phyloP scores from a whole-genome alignment of 768 basidiomycete genomes.

The Hericium rajendrae region DNA sequence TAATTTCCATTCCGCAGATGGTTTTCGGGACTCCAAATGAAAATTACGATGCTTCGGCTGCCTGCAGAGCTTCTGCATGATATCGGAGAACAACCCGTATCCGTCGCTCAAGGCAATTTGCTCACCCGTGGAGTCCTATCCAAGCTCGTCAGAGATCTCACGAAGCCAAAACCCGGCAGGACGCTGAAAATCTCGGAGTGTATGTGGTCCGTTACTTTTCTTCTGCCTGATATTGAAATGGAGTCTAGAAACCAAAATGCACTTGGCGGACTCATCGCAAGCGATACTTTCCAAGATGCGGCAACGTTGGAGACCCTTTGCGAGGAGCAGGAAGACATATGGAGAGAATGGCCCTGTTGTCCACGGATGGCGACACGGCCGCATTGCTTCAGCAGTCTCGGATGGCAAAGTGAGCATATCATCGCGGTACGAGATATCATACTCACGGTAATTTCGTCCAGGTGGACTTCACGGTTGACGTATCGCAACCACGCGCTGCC shows the following conservation, averaged over 20 bases:
- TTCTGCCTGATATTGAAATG: neutral
- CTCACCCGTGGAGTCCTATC: conserved; percentile 57
- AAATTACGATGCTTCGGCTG: conserved; percentile 51
- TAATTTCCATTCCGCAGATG: conserved; percentile 41
- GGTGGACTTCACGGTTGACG: conserved; percentile 70
- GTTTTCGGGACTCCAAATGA: conserved; percentile 65
- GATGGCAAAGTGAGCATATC: conserved; percentile 48
- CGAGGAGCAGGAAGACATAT: conserved; percentile 36
- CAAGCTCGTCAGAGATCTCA: conserved; percentile 52
- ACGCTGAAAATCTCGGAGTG: conserved; percentile 67
- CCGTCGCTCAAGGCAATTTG: conserved; percentile 48
- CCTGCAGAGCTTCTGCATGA: conserved; percentile 47
- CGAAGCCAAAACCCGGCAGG: conserved; percentile 60
- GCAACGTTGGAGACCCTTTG: conserved; percentile 49
- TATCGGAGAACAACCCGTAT: conserved; percentile 47
- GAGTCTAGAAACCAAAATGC: conserved; percentile 53
- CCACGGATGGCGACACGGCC: conserved; percentile 75
- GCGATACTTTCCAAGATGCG: conserved; percentile 68
- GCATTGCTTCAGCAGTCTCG: conserved; percentile 75
- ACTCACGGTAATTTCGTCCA: conserved; percentile 19
- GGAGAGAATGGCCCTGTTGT: conserved; percentile 76
- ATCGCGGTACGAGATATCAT: neutral
- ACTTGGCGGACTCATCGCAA: conserved; percentile 51
- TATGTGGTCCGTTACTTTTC: conserved; percentile 11
- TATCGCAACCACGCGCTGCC: conserved; percentile 44